These are phyloP conservation scores for Neurospora sp. DNA, from an alignment of 495 filamentous ascomycete genomes.

Conservation along the genomic window DNA sequence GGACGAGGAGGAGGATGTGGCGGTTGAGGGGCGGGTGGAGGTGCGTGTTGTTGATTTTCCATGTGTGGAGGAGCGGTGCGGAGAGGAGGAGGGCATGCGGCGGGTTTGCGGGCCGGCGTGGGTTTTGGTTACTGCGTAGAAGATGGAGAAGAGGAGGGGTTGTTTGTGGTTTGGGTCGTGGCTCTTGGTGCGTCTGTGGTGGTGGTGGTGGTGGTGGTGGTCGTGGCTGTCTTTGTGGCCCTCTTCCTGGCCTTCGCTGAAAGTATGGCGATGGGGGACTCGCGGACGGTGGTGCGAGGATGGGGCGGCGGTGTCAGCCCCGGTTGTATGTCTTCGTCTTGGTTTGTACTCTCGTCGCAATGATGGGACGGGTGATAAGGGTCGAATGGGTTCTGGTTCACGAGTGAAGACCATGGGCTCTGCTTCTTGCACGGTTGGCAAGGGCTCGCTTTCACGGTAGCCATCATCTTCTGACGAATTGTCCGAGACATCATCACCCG, in stretches of 20 bases:
- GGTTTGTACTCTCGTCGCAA: neutral
- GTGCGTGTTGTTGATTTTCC: neutral
- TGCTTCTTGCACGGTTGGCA: neutral
- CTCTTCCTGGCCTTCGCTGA: neutral
- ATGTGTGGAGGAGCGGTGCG: neutral
- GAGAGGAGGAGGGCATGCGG: neutral
- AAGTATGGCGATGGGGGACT: neutral
- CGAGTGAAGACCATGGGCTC: neutral
- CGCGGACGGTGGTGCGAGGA: neutral
- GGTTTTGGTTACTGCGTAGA: neutral
- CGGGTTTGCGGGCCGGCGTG: neutral
- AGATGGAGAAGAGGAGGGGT: neutral
- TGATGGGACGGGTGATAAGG: neutral
- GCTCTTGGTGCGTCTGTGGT: neutral
- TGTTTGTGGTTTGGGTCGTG: neutral
- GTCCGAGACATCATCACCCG: neutral
- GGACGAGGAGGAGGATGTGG: neutral
- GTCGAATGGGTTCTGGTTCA: neutral
- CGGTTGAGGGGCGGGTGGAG: neutral
- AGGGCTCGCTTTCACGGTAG: neutral
- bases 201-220: neutral
- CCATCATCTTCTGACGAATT: neutral
- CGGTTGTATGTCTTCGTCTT: neutral
- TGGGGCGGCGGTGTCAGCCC: neutral
- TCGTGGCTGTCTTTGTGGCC: neutral